Base-by-base conservation (phyloP, 2,329 filamentous ascomycete genomes). In the Epichloe bromicola region DNA sequence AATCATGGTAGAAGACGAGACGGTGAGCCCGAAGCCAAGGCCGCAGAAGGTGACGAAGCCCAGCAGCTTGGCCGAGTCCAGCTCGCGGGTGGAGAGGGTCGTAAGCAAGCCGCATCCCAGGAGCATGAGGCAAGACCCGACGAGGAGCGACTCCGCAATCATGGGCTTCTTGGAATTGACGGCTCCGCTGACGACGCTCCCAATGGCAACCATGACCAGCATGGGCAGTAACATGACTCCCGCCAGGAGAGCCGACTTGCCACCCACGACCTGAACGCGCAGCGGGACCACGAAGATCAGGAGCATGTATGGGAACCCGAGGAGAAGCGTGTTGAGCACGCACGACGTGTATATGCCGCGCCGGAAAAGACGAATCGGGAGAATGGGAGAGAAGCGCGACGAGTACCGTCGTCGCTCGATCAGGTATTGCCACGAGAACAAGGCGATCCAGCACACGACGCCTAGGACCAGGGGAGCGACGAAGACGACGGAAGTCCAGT, bases 171-270 rank as follows among this genome's bases (percentile, higher is more conserved):
- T 65, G 8, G 62, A 56, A 52, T 73, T 78, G 30, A 76, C 19
- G 17, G 61, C 64, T 0, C 74, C 73, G 3, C 66, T 63, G 3
- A 71, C 17, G 2, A 64, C 57, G 37, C 70, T 76, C 6, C 74
- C 74, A 0, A 74, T 14, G 1, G 74, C 74, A 5, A 70, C 67
- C 1, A 67, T 64, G n/a, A 65, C 74, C 11, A 79, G 63, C 71
- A 79, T 74, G 0, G 76, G 75, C 26, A 79, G 63, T 48, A 79
- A 59, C 70, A 77, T 71, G 26, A 78, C 58, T 11, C 75, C 75
- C 0, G 74, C 69, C 14, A 71, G 55, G 3, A 78, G 63, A 2
- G 73, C 56, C 36, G 63, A 68, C 58, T 73, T 72, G 5, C 63
- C 66, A 46, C 75, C 72, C 33, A 78, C 74, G 1, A 76, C 62